Evolutionary conservation across 176 grass and related monocot species (phyloP), one percentile per base, ranked within the genome.

Genomic region (Paspalum notatum): DNA sequence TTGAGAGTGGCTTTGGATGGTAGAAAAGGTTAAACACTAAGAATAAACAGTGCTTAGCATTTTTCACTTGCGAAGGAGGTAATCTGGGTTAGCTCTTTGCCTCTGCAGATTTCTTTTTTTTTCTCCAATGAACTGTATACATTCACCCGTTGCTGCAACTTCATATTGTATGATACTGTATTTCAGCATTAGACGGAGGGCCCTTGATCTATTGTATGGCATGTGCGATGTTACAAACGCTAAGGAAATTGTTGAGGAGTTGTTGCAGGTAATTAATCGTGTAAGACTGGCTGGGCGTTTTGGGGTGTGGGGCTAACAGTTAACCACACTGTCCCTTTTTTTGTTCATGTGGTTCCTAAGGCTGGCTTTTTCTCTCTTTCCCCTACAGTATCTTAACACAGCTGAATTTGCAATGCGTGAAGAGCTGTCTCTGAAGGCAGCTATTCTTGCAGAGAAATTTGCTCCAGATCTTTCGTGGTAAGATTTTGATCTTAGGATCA

Each of bases 161-260:
- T 74, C 5, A 72, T 65, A 43, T 74, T 62, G 40, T 75, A 56
- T 93, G 13, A 68, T 64, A 77, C n/a, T 72, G 13, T 62, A 60
- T 61, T 98, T 81, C 92, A 99, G 96, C 75, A 99, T 99, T 90
- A 90, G 96, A 89, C 91, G 92, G 51, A 89, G 96, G 64, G 92
- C 96, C 90, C 96, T 99, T 77, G 96, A 99, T 93, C 84, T 99
- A 67, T 64, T 99, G 37, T 99, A 99, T 86, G 96, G 96, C 54
- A 99, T 99, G 92, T 99, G 96, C 85, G 96, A 99, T 86, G 89
- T 99, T 71, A 95, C 92, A 52, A 99, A 99, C 55, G 96, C 96
- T 4, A 99, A 95, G 82, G 96, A 99, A 90, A 99, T 99, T 81
- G 96, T 99, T 0, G 96, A 99, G 75, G 96, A 99, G 72, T 93